These are phyloP conservation scores for Diaporthe citrichinensis DNA, from an alignment of 2,329 filamentous ascomycete species.

Conservation along the genomic window DNA sequence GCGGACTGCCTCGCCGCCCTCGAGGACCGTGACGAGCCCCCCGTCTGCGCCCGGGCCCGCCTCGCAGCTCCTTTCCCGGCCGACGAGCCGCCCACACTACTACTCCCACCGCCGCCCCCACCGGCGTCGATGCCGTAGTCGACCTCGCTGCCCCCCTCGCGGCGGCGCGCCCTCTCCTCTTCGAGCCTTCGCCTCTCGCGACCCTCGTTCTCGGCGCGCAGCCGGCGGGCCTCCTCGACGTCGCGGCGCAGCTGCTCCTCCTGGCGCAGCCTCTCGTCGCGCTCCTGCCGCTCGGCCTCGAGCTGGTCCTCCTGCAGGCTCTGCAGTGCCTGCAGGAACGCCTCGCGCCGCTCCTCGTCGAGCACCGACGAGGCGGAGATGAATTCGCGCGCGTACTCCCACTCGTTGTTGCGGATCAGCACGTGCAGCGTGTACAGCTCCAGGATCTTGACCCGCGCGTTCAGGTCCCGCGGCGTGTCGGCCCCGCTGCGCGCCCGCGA, in stretches of 20 bases:
- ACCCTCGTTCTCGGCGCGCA: slow-evolving; percentile 72
- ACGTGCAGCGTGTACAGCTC: slow-evolving; percentile 97
- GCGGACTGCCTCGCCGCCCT: slow-evolving; percentile 38
- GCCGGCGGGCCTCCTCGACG: slow-evolving; percentile 68
- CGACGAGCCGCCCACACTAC: slow-evolving; percentile 54
- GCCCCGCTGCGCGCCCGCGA: slow-evolving; percentile 73
- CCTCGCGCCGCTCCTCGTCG: slow-evolving; percentile 91
- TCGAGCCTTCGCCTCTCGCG: slow-evolving; percentile 66
- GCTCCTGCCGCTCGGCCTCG: slow-evolving; percentile 76
- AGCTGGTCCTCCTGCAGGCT: slow-evolving; percentile 87
- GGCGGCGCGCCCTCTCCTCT: slow-evolving; percentile 64
- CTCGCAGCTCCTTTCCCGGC: slow-evolving; percentile 38
- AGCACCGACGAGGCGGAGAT: slow-evolving; percentile 88
- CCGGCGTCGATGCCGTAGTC: slow-evolving; percentile 78
- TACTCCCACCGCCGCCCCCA: slow-evolving; percentile 17
- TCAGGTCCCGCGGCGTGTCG: slow-evolving; percentile 86
- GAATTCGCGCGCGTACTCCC: slow-evolving; percentile 95
- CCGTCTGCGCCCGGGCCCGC: slow-evolving; percentile 28
- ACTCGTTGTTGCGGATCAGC: slow-evolving; percentile 92
- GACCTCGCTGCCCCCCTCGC: slow-evolving; percentile 67
- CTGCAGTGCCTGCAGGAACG: slow-evolving; percentile 88
- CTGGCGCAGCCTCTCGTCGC: slow-evolving; percentile 68
- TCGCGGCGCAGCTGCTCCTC: slow-evolving; percentile 70
- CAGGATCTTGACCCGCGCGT: slow-evolving; percentile 89
- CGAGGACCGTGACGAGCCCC: slow-evolving; percentile 18